Evolutionary conservation across 1,139 yeast genomes (phyloP).

Genomic region (Hyphopichia burtonii): DNA sequence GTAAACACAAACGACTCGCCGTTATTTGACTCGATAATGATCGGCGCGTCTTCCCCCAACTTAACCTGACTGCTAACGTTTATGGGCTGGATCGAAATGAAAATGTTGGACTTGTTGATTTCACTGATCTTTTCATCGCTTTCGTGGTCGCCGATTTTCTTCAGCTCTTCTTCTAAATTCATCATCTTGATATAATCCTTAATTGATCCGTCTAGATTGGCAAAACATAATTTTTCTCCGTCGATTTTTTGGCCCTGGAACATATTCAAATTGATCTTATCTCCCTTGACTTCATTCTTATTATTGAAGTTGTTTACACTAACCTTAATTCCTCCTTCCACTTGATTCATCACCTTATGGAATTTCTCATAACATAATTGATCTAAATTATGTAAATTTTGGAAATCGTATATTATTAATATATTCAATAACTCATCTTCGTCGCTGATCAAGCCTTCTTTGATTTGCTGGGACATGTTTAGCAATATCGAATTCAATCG

Average conservation of each 20-base stretch:
- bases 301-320: conserved; percentile 54
- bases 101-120: conserved; percentile 61
- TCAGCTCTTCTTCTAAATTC: conserved; percentile 13
- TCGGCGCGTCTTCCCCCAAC: conserved; percentile 27
- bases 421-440: conserved; percentile 52
- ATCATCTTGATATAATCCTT: conserved; percentile 38
- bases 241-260: conserved; percentile 77
- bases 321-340: conserved; percentile 80
- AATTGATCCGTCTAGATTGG: conserved; percentile 76
- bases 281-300: conserved; percentile 18
- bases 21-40: conserved; percentile 42
- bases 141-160: conserved; percentile 19
- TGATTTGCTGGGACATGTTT: conserved; percentile 42
- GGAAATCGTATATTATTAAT: conserved; percentile 73
- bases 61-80: conserved; percentile 23
- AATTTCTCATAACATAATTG: conserved; percentile 66
- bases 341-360: conserved; percentile 83
- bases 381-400: conserved; percentile 66
- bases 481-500: conserved; percentile 36
- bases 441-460: conserved; percentile 68
- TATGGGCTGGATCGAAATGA: conserved; percentile 75
- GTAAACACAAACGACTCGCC: conserved; percentile 57
- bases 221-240: conserved; percentile 87
- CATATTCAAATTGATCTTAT: conserved; percentile 54
- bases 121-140: conserved; percentile 18